Conservation (phyloP, 2,329 filamentous ascomycete genomes). For the Scedosporium minutisporum region DNA sequence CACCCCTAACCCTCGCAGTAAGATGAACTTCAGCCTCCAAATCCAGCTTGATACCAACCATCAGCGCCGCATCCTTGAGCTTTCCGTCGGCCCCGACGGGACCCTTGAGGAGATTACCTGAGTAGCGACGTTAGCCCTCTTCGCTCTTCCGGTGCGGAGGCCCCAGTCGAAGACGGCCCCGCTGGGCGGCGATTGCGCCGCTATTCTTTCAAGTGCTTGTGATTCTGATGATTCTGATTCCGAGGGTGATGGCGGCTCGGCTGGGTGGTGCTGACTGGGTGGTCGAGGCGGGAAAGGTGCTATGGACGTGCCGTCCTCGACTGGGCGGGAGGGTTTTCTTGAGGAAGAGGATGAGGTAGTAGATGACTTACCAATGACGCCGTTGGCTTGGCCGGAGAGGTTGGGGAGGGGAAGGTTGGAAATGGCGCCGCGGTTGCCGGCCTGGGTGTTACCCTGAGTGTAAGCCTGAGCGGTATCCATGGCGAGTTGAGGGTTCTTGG, state of each 20-base stretch:
- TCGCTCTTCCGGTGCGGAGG: background rate
- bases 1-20: conserved; percentile 49
- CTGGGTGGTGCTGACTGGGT: background rate
- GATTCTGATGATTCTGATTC: background rate
- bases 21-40: conserved; percentile 53
- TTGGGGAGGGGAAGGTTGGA: conserved; percentile 23
- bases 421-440: conserved; percentile 17
- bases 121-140: background rate
- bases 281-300: background rate
- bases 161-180: conserved; percentile 1
- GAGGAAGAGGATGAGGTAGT: background rate
- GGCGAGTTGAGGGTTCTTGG: conserved; percentile 3
- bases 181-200: background rate
- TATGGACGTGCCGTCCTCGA: background rate
- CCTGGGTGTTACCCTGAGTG: conserved; percentile 15
- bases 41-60: conserved; percentile 55
- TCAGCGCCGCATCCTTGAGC: conserved; percentile 45
- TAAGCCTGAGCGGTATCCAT: conserved; percentile 14
- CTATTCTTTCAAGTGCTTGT: background rate
- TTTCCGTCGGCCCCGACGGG: conserved; percentile 47
- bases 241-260: background rate
- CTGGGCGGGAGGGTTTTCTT: background rate
- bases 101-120: conserved; percentile 46
- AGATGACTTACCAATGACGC: conserved; percentile 16
- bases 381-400: conserved; percentile 25